These are phyloP conservation scores for Monilinia laxa DNA, from an alignment of 2,329 filamentous ascomycete species.

Conservation along the genomic window DNA sequence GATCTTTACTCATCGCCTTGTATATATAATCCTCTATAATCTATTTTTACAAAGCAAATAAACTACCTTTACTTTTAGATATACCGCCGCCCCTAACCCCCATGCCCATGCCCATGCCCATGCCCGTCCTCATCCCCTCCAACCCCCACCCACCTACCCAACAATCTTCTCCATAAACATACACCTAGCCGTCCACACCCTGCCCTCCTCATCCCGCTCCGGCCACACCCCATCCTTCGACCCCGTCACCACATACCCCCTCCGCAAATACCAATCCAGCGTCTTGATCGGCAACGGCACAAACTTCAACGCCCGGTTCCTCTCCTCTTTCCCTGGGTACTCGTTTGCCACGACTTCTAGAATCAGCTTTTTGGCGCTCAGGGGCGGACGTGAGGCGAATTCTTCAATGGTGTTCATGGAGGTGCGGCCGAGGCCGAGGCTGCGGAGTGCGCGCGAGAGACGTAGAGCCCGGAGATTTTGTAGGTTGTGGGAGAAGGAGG, in stretches of 20 bases:
- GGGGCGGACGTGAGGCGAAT: slow-evolving; percentile 27
- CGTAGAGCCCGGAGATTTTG: slow-evolving; percentile 33
- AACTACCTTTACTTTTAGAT: too few species aligned
- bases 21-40: too few species aligned
- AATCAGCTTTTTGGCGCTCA: slow-evolving; percentile 31
- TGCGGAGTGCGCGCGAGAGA: slow-evolving; percentile 32
- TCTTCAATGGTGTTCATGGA: slow-evolving; percentile 35
- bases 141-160: background rate
- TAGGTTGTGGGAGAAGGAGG: slow-evolving; percentile 29
- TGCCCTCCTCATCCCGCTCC: slow-evolving; percentile 28
- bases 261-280: slow-evolving; percentile 35
- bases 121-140: too few species aligned
- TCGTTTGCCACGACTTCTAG: slow-evolving; percentile 29
- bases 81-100: background rate
- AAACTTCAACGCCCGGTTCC: slow-evolving; percentile 24
- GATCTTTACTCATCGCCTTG: too few species aligned
- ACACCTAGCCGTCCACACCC: slow-evolving; percentile 26
- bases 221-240: slow-evolving; percentile 26
- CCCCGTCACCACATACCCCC: slow-evolving; percentile 30
- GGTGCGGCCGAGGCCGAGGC: slow-evolving; percentile 31
- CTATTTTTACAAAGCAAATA: too few species aligned
- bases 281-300: slow-evolving; percentile 20
- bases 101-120: background rate
- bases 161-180: slow-evolving; percentile 36
- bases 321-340: slow-evolving; percentile 22